phyloP scores from a whole-genome alignment of 192 early-diverging fungal genomes.

The Coemansia sp. region DNA sequence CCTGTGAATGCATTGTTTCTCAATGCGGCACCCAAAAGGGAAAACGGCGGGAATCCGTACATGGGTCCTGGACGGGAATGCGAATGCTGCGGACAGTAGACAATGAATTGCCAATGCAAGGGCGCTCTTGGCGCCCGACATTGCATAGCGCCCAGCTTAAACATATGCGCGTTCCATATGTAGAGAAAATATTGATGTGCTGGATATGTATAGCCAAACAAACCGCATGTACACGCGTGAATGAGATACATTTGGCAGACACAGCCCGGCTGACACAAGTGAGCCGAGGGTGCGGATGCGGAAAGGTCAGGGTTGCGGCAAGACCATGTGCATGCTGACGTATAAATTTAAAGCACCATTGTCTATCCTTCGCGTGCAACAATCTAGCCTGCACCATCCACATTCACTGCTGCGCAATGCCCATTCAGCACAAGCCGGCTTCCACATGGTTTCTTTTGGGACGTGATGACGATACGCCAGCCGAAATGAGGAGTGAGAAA shows the following conservation, averaged over 20 bases:
- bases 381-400: background rate
- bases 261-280: background rate
- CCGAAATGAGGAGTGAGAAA: background rate
- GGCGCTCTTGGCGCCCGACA: slow-evolving; percentile 4
- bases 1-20: slow-evolving; percentile 1
- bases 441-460: slow-evolving; percentile 5
- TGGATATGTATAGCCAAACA: background rate
- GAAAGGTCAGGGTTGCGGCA: background rate
- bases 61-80: background rate
- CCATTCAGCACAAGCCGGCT: slow-evolving; percentile 1
- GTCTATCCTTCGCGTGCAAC: slow-evolving; percentile 2
- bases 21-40: background rate
- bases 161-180: background rate
- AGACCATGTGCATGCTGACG: slow-evolving; percentile 5
- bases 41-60: background rate
- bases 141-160: background rate
- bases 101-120: background rate
- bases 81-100: slow-evolving; percentile 1
- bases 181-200: slow-evolving; percentile 1
- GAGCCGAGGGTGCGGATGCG: background rate
- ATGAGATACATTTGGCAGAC: background rate
- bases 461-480: background rate
- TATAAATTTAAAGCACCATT: slow-evolving; percentile 1
- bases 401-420: background rate
- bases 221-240: background rate